Conservation (phyloP, 2,329 filamentous ascomycete genomes). For the Nemania sp. region DNA sequence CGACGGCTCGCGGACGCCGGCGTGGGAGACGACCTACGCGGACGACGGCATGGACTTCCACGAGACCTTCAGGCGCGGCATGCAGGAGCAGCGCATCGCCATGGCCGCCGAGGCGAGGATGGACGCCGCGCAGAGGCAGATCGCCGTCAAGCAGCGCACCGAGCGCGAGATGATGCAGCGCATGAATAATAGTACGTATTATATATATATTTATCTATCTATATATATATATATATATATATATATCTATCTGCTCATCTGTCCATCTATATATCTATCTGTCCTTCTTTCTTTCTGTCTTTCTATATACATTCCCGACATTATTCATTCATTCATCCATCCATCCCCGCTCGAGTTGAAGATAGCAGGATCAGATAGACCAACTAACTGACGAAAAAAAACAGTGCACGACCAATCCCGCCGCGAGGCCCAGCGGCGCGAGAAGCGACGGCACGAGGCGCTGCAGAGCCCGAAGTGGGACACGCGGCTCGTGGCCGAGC, state of each 20-base stretch:
- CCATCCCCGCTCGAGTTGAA: too few species aligned
- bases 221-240: too few species aligned
- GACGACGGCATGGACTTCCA: constrained; percentile 43
- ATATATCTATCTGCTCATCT: too few species aligned
- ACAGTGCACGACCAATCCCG: constrained; percentile 50
- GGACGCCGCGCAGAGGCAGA: constrained; percentile 47
- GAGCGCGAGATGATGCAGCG: constrained; percentile 49
- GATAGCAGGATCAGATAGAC: too few species aligned
- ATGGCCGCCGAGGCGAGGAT: constrained; percentile 51
- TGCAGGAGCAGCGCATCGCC: constrained; percentile 48
- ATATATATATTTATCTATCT: background rate
- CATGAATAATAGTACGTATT: constrained; percentile 52
- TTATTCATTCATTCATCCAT: too few species aligned
- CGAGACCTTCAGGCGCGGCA: constrained; percentile 44
- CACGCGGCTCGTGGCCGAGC: constrained; percentile 50
- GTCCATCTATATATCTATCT: too few species aligned
- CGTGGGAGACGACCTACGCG: constrained; percentile 53
- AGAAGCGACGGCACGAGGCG: constrained; percentile 54
- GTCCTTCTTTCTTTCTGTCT: too few species aligned
- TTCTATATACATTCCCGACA: too few species aligned
- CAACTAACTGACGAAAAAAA: background rate
- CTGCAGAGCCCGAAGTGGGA: constrained; percentile 60
- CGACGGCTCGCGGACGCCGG: constrained; percentile 56
- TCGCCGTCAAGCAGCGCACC: constrained; percentile 48
- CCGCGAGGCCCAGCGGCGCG: constrained; percentile 47